These are phyloP conservation scores for Tolypocladium pustulatum DNA, from an alignment of 2,329 filamentous ascomycete genomes.

Conservation along the genomic window DNA sequence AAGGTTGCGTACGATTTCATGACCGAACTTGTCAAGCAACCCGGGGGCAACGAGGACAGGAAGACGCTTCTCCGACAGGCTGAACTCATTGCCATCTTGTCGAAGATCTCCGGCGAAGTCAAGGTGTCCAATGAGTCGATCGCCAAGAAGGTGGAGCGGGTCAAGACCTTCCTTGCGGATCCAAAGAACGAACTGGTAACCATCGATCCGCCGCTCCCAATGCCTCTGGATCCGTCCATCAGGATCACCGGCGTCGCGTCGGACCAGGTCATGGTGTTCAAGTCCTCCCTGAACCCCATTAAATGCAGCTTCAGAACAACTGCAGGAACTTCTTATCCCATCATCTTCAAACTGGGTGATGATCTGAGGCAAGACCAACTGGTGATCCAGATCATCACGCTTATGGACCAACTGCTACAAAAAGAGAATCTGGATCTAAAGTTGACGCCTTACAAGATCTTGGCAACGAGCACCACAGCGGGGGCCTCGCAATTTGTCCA, in stretches of 20 bases:
- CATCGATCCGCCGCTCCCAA: slow-evolving; percentile 77
- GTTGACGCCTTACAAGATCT: slow-evolving; percentile 88
- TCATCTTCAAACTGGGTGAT: slow-evolving; percentile 96
- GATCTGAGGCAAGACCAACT: slow-evolving; percentile 94
- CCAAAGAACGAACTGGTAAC: slow-evolving; percentile 77
- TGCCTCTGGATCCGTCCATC: slow-evolving; percentile 80
- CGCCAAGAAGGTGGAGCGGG: slow-evolving; percentile 67
- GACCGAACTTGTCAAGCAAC: slow-evolving; percentile 65
- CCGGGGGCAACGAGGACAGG: slow-evolving; percentile 61
- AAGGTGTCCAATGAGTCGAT: slow-evolving; percentile 71
- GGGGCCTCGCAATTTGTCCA: slow-evolving; percentile 91
- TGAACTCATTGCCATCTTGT: slow-evolving; percentile 77
- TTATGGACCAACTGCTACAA: slow-evolving; percentile 92
- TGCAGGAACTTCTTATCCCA: slow-evolving; percentile 68
- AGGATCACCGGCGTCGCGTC: slow-evolving; percentile 69
- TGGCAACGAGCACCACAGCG: slow-evolving; percentile 81
- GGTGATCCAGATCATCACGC: slow-evolving; percentile 90
- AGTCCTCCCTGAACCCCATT: slow-evolving; percentile 85
- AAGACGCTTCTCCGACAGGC: slow-evolving; percentile 76
- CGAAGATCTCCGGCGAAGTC: slow-evolving; percentile 81
- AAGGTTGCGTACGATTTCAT: slow-evolving; percentile 96
- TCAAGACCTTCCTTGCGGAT: slow-evolving; percentile 78
- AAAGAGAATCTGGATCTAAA: slow-evolving; percentile 96
- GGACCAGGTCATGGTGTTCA: slow-evolving; percentile 86
- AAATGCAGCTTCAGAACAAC: slow-evolving; percentile 83